phyloP scores from a whole-genome alignment of 2,329 filamentous ascomycete genomes.

The Colletotrichum gloeosporioides region DNA sequence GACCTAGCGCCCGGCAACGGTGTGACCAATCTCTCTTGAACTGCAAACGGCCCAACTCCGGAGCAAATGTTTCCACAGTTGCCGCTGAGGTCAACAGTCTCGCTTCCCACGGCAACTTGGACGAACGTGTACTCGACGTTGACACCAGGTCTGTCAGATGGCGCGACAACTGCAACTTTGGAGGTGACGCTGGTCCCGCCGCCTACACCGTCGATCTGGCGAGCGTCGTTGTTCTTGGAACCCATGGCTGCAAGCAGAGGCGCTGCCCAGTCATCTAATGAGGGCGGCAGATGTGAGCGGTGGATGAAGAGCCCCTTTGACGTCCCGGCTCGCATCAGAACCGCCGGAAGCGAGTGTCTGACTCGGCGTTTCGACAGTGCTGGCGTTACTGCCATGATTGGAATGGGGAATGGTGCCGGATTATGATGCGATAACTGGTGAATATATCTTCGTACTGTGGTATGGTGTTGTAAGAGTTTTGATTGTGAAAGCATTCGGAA shows the following conservation, averaged over 20 bases:
- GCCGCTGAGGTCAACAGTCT: constrained; percentile 60
- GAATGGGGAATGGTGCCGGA: not conserved
- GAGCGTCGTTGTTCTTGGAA: constrained; percentile 56
- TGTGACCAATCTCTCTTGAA: constrained; percentile 52
- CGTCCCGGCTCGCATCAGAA: constrained; percentile 68
- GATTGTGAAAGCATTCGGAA: not conserved
- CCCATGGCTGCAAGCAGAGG: constrained; percentile 62
- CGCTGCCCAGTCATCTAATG: constrained; percentile 50
- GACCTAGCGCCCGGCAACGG: constrained; percentile 21
- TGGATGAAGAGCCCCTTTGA: constrained; percentile 67
- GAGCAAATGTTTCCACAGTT: constrained; percentile 71
- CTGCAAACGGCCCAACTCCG: constrained; percentile 64
- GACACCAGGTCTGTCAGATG: constrained; percentile 41
- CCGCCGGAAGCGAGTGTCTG: constrained; percentile 45
- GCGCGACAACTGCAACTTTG: constrained; percentile 64
- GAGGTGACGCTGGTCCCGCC: constrained; percentile 65
- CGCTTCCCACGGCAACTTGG: constrained; percentile 61
- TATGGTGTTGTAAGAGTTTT: not conserved
- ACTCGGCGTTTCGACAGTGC: not conserved
- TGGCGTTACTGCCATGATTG: constrained; percentile 4
- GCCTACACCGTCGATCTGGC: constrained; percentile 68
- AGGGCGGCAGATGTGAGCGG: constrained; percentile 52
- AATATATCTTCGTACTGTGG: not conserved
- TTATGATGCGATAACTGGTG: not conserved
- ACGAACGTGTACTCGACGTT: constrained; percentile 70